Evolutionary conservation across 306 rosid species (phyloP).

Genomic region (Sophora flavescens): DNA sequence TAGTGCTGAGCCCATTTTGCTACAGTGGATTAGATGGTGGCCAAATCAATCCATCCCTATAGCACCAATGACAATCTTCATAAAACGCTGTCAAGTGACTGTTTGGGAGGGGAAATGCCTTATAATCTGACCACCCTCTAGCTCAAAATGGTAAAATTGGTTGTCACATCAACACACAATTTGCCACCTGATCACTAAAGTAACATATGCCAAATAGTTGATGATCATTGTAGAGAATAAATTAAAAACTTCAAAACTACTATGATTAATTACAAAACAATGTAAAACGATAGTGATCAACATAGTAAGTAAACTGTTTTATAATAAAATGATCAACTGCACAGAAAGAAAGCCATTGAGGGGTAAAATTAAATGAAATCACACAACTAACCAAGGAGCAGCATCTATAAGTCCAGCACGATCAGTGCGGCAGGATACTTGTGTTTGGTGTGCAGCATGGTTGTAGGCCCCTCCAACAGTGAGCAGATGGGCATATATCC

Average conservation of each 20-base stretch:
- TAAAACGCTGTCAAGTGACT: neutral
- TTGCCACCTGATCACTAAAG: conserved; percentile 8
- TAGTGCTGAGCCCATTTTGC: conserved; percentile 8
- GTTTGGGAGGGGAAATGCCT: neutral
- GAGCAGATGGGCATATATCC: conserved; percentile 96
- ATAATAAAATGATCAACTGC: neutral
- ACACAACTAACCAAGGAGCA: conserved; percentile 87
- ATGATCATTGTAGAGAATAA: neutral
- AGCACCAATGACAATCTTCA: neutral
- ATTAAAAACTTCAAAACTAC: conserved; percentile 8
- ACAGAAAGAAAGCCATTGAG: neutral
- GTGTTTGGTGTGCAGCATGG: conserved; percentile 73
- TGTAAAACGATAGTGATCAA: conserved; percentile 8
- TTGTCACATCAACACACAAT: neutral
- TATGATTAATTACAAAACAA: neutral
- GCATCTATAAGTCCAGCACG: conserved; percentile 90
- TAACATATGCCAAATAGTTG: neutral
- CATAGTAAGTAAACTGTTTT: neutral
- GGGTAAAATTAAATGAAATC: conserved; percentile 27
- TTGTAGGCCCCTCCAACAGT: conserved; percentile 98
- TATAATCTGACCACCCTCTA: conserved; percentile 20
- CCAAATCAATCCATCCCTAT: conserved; percentile 15
- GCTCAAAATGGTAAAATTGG: conserved; percentile 10
- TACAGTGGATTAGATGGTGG: conserved; percentile 8
- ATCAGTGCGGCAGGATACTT: conserved; percentile 90